Percentiles rank a stretch among this genome's conserved stretches.
phyloP scores from a whole-genome alignment of 257 asterid genomes.

The Solanum tarapatanum region DNA sequence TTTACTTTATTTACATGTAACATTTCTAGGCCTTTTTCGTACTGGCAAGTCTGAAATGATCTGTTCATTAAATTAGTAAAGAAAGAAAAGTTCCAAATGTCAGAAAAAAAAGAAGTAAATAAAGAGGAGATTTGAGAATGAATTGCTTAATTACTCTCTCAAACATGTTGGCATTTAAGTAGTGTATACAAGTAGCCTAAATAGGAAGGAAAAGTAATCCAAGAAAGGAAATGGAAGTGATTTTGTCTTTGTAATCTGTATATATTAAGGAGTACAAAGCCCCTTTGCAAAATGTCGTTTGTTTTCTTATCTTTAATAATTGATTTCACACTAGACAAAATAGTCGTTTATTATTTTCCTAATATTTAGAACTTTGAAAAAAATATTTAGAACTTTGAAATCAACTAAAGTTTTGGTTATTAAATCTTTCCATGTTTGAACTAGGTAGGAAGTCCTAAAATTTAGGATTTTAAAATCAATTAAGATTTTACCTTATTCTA shows the following conservation, averaged over 20 bases:
- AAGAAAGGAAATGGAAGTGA: neutral
- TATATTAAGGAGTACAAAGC: neutral
- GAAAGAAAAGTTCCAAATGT: neutral
- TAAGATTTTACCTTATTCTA: neutral
- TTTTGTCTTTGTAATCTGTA: neutral
- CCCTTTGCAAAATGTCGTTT: neutral
- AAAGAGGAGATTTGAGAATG: neutral
- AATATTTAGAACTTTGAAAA: neutral
- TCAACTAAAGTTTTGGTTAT: neutral
- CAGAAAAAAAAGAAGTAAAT: neutral
- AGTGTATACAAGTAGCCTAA: neutral
- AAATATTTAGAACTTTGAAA: neutral
- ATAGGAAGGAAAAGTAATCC: neutral
- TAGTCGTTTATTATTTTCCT: neutral
- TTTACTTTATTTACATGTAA: neutral
- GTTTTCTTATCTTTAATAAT: neutral
- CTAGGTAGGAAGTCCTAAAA: neutral
- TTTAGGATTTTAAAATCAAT: neutral
- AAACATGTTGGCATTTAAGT: neutral
- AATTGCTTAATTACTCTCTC: neutral
- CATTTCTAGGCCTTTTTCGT: neutral
- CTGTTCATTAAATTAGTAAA: neutral
- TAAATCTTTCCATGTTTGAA: neutral
- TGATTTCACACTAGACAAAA: neutral
- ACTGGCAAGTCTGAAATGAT: neutral